Evolutionary conservation across 2,329 filamentous ascomycete species (phyloP), one percentile per base, ranked within the genome.

Genomic region (Paecilomyces formosus): DNA sequence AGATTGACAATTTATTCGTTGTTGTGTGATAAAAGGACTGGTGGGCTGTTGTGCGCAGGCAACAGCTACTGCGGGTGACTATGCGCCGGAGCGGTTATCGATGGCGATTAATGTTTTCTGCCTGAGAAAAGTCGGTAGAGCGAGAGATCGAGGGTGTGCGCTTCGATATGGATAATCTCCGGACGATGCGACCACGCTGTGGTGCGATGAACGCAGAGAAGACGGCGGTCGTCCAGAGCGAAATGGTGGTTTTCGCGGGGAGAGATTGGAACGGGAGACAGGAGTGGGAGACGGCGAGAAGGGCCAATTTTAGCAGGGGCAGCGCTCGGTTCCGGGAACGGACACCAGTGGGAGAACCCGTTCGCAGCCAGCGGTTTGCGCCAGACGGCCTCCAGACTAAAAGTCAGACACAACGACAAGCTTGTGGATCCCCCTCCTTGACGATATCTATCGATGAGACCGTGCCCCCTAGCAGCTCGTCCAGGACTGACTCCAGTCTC

Each of bases 191-290:
- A 85, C 1, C 88, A 87, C 56, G 88, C 79, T 53, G 82, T 82
- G 31, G 79, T 74, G 9, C 84, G 81, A 57, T 89, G 76, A 31
- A 87, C 79, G 5, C 76, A 74, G 67, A 82, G 81, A 74, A 89
- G 89, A 45, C 82, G 82, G 53, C 76, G 13, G 15, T n/a, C 35
- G 15, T 3, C 52, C 39, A 51, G 26, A 24, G n/a, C 13, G 54
- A 12, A 28, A 26, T 61, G 61, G 64, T 62, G 62, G 63, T 52
- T 52, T 52, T 52, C 60, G 54, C 54, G 54, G 54, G 54, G 54
- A 39, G 31, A 39, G 35, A 55, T 55, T 18, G 54, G 26, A 54
- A 31, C 15, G 53, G 53, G 53, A 28, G 53, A 54, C 24, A 52
- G 50, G n/a, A 24, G 54, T 49, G 54, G 54, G 31, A 55, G 35